Conservation (phyloP, 2,329 filamentous ascomycete genomes). For the Monilinia fructigena region DNA sequence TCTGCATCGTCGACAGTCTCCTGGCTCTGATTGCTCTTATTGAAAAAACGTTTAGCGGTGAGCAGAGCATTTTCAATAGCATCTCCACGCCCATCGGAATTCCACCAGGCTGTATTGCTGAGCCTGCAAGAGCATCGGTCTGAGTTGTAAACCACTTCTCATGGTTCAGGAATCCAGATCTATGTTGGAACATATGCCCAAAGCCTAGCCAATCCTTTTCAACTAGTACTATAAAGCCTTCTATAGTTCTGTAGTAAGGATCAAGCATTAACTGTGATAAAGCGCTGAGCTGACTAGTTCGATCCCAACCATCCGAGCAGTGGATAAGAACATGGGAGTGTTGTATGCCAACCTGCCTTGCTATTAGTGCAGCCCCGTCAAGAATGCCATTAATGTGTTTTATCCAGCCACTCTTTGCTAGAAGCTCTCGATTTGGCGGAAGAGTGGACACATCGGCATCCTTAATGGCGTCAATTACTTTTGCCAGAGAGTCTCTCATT, state of each 20-base stretch:
- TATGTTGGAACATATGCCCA: constrained; percentile 93
- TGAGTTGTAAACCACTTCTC: constrained; percentile 94
- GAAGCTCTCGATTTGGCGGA: constrained; percentile 75
- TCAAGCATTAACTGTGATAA: constrained; percentile 91
- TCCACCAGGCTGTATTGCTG: constrained; percentile 59
- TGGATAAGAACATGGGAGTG: constrained; percentile 96
- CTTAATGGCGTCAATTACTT: constrained; percentile 84
- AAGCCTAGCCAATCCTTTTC: constrained; percentile 99
- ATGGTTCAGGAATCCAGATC: constrained; percentile 82
- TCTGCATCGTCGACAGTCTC: constrained; percentile 55
- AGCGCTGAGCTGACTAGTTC: constrained; percentile 90
- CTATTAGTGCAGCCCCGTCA: constrained; percentile 80
- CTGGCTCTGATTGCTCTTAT: constrained; percentile 68
- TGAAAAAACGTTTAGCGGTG: constrained; percentile 87
- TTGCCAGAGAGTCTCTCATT: constrained; percentile 88
- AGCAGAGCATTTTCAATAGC: constrained; percentile 82
- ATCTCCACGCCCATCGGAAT: constrained; percentile 54
- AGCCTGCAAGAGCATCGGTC: constrained; percentile 71
- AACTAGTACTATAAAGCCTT: constrained; percentile 90
- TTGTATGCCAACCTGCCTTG: constrained; percentile 82
- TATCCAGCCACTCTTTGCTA: constrained; percentile 85
- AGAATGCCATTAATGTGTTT: constrained; percentile 84
- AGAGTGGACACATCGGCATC: constrained; percentile 85
- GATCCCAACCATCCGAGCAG: constrained; percentile 98
- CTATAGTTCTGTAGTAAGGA: constrained; percentile 89